phyloP scores from a whole-genome alignment of 2,329 filamentous ascomycete genomes.

The Claviceps cyperi region DNA sequence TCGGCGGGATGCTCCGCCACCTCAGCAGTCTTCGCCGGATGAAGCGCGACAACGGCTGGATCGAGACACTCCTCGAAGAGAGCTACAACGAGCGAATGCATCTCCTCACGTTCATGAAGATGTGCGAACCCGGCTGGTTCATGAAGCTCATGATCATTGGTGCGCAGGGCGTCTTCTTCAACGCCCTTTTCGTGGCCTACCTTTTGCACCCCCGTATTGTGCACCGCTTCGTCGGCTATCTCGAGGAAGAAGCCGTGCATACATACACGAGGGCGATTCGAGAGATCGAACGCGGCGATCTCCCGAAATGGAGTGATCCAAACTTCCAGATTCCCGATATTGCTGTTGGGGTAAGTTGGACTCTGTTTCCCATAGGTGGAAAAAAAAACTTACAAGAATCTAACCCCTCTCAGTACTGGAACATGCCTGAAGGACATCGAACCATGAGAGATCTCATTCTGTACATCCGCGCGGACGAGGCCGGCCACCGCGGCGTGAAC shows the following conservation, averaged over 20 bases:
- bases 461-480: conserved; percentile 83
- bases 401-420: conserved; percentile 55
- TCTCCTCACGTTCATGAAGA: conserved; percentile 81
- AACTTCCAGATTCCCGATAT: conserved; percentile 73
- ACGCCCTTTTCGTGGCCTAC: conserved; percentile 79
- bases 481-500: conserved; percentile 85
- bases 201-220: conserved; percentile 74
- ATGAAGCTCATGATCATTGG: conserved; percentile 87
- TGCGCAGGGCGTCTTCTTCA: conserved; percentile 94
- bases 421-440: conserved; percentile 71
- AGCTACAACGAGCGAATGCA: conserved; percentile 93
- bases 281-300: conserved; percentile 71
- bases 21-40: conserved; percentile 70
- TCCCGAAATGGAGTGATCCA: conserved; percentile 63
- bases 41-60: conserved; percentile 93
- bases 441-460: conserved; percentile 78
- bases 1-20: conserved; percentile 86
- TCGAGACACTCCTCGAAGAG: conserved; percentile 81
- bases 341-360: conserved; percentile 43
- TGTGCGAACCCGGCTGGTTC: conserved; percentile 61
- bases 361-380: neutral
- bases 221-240: conserved; percentile 90
- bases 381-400: neutral
- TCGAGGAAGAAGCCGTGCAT: conserved; percentile 92
- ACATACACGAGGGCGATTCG: conserved; percentile 84